These are phyloP conservation scores for Pyrenula aspistea DNA, from an alignment of 495 filamentous ascomycete genomes.

Conservation along the genomic window DNA sequence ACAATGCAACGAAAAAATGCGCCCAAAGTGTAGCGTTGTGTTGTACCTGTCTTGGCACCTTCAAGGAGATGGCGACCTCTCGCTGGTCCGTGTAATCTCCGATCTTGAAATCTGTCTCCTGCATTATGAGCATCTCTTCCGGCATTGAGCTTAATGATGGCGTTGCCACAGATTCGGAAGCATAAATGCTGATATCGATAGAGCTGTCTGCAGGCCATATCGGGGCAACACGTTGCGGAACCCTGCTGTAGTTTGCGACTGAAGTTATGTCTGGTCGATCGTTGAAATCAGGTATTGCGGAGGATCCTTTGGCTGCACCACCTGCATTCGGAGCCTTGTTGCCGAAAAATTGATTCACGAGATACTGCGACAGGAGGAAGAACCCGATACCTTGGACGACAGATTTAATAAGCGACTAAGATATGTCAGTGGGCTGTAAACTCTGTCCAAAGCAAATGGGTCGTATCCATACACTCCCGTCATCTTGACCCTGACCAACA, in stretches of 20 bases:
- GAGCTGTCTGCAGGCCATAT: conserved; percentile 74
- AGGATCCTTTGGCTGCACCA: conserved; percentile 28
- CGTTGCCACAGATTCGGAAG: conserved; percentile 61
- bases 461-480: neutral
- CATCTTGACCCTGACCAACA: conserved; percentile 7
- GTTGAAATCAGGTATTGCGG: conserved; percentile 50
- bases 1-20: conserved; percentile 76
- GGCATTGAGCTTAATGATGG: conserved; percentile 50
- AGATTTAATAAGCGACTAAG: conserved; percentile 41
- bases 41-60: conserved; percentile 68
- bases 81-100: conserved; percentile 73
- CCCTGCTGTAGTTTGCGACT: conserved; percentile 52
- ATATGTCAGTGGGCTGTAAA: too few species aligned
- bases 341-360: conserved; percentile 44
- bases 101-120: conserved; percentile 72
- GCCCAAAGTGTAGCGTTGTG: conserved; percentile 89
- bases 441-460: neutral
- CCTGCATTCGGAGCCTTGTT: conserved; percentile 33
- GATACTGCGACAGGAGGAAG: conserved; percentile 56
- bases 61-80: conserved; percentile 62
- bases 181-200: conserved; percentile 75
- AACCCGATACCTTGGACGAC: conserved; percentile 55
- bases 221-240: conserved; percentile 69
- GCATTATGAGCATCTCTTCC: conserved; percentile 47
- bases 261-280: conserved; percentile 48